Evolutionary conservation across 1,284 basidiomycete genomes (phyloP).

Genomic region (Wallemia hederae): DNA sequence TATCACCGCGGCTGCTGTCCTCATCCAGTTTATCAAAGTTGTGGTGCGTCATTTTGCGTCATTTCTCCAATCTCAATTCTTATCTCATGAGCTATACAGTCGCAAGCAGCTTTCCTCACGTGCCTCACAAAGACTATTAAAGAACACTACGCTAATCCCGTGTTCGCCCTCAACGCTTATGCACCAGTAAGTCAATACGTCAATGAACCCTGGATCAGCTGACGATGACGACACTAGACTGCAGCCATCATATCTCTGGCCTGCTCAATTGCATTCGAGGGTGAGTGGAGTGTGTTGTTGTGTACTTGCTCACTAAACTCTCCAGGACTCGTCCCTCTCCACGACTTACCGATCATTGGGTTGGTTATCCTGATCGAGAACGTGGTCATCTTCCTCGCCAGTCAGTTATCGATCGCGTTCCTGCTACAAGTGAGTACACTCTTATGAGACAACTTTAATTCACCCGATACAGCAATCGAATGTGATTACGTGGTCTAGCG

Average conservation of each 20-base stretch:
- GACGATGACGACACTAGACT: neutral
- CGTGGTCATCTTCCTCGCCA: neutral
- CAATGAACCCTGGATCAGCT: neutral
- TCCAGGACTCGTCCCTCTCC: neutral
- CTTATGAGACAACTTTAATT: no score
- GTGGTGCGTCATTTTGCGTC: neutral
- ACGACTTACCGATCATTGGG: neutral
- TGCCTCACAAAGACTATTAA: neutral
- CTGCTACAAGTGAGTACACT: neutral
- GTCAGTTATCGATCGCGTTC: neutral
- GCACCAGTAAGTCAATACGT: neutral
- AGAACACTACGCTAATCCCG: neutral
- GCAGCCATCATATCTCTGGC: neutral
- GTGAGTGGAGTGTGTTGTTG: neutral
- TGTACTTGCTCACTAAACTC: neutral
- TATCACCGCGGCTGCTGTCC: neutral
- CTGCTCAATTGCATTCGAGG: neutral
- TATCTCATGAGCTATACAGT: neutral
- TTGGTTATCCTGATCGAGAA: neutral
- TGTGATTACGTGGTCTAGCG: neutral
- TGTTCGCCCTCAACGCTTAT: neutral
- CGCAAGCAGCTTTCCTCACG: neutral
- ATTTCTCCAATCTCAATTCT: no score
- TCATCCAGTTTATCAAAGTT: neutral
- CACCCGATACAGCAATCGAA: neutral